Evolutionary conservation across 352 stramenopile genomes (phyloP).

Genomic region (Phytopythium kandeliae): DNA sequence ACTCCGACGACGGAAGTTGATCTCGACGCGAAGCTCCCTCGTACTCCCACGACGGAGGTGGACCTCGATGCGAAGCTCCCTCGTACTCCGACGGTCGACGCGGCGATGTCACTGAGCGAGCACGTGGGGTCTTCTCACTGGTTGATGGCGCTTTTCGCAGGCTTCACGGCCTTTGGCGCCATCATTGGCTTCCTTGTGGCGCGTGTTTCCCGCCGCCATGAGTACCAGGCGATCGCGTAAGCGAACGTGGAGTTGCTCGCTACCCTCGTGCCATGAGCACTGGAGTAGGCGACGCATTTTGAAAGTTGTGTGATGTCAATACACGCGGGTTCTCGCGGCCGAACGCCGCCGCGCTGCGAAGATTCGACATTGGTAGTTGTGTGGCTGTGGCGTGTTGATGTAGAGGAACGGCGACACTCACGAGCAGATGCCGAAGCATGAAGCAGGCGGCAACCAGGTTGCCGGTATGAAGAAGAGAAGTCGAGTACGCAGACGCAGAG

Average conservation of each 20-base stretch:
- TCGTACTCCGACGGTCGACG: neutral
- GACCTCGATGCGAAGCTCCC: neutral
- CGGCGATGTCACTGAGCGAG: conserved; percentile 2
- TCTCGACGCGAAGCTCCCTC: neutral
- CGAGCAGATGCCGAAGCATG: no score
- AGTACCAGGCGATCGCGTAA: conserved; percentile 18
- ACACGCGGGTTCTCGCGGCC: no score
- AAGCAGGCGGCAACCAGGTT: no score
- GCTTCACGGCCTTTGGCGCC: conserved; percentile 25
- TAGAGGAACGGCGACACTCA: no score
- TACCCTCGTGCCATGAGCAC: no score
- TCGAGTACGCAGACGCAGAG: no score
- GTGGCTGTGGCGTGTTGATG: no score
- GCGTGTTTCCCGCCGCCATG: conserved; percentile 16
- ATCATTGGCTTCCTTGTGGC: conserved; percentile 24
- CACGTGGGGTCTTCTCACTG: conserved; percentile 4
- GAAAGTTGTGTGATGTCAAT: neutral
- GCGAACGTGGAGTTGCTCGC: neutral
- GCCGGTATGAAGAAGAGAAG: neutral
- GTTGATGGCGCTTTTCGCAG: conserved; percentile 18
- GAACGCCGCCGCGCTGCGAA: no score
- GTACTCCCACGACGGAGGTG: conserved; percentile 3
- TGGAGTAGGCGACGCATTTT: neutral
- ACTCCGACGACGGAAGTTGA: conserved; percentile 3
- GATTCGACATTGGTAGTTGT: no score